Percentiles rank a stretch among this genome's conserved stretches.
Evolutionary conservation across 345 rosid genomes (phyloP).

Genomic region (Alliaria petiolata): DNA sequence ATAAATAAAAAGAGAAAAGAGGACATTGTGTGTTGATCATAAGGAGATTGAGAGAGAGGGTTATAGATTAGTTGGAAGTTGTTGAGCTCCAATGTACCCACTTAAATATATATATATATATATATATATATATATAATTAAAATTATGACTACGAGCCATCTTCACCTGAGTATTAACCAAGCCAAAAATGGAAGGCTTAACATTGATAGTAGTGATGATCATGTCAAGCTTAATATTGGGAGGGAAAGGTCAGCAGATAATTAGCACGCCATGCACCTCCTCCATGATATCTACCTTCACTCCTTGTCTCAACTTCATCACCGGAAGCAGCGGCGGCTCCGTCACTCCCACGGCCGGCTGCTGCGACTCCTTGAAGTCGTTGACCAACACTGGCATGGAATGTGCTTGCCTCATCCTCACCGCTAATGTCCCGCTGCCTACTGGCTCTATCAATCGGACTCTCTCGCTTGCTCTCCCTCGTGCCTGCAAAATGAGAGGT

Average conservation of each 20-base stretch:
- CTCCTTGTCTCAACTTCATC: slow-evolving; percentile 74
- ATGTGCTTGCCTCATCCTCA: slow-evolving; percentile 65
- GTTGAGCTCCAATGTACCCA: slow-evolving; percentile 33
- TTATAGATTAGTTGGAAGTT: slow-evolving; percentile 22
- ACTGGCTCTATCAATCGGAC: slow-evolving; percentile 48
- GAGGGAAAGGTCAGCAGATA: slow-evolving; percentile 60
- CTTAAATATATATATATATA: too few relatives aligned
- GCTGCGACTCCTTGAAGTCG: slow-evolving; percentile 59
- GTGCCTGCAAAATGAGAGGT: slow-evolving; percentile 58
- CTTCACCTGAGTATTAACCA: background rate
- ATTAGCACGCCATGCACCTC: slow-evolving; percentile 67
- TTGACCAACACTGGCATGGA: slow-evolving; percentile 47
- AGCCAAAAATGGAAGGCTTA: slow-evolving; percentile 2
- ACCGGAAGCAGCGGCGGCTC: slow-evolving; percentile 72
- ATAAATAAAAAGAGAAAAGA: too few relatives aligned
- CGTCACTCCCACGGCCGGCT: slow-evolving; percentile 49
- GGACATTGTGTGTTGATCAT: background rate
- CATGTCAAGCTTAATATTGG: slow-evolving; percentile 30
- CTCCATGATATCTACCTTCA: slow-evolving; percentile 70
- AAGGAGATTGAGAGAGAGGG: background rate
- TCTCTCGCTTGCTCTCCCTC: slow-evolving; percentile 64
- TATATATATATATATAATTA: background rate
- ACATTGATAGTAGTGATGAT: slow-evolving; percentile 23
- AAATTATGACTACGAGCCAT: background rate
- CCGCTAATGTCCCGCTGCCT: slow-evolving; percentile 75